Percentiles rank a stretch among this genome's conserved stretches.
These are phyloP conservation scores for Fusarium keratoplasticum DNA, from an alignment of 2,329 filamentous ascomycete species.

Conservation along the genomic window DNA sequence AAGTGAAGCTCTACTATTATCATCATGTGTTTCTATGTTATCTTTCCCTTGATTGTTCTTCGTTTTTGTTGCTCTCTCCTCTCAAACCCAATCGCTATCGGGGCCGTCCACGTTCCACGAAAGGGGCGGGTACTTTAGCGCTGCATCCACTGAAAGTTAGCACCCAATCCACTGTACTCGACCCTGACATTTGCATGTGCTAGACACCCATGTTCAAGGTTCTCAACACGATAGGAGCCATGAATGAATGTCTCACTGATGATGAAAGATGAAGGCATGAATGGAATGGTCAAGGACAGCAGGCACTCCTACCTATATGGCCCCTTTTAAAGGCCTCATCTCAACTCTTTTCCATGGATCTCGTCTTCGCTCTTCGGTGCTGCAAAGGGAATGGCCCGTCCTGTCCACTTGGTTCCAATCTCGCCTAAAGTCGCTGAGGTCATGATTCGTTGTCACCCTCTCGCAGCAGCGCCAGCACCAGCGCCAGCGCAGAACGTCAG, in stretches of 20 bases:
- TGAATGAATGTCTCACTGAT: conserved; percentile 20
- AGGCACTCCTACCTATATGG: neutral
- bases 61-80: neutral
- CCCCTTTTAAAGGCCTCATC: neutral
- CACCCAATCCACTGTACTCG: conserved; percentile 6
- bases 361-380: conserved; percentile 14
- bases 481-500: conserved; percentile 12
- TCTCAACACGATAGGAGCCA: neutral
- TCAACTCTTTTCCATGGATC: neutral
- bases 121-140: conserved; percentile 9
- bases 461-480: neutral
- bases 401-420: conserved; percentile 6
- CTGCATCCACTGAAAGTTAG: conserved; percentile 12
- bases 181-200: conserved; percentile 34
- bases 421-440: conserved; percentile 35
- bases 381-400: neutral
- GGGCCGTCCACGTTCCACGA: neutral
- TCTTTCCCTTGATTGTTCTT: neutral
- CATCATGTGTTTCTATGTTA: neutral
- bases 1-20: neutral
- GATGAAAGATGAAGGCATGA: conserved; percentile 1
- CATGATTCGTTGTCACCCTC: conserved; percentile 30
- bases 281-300: conserved; percentile 8
- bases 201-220: neutral
- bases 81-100: neutral